Evolutionary conservation across 345 rosid species (phyloP), one percentile per base, ranked within the genome.

Genomic region (Toxicodendron radicans): DNA sequence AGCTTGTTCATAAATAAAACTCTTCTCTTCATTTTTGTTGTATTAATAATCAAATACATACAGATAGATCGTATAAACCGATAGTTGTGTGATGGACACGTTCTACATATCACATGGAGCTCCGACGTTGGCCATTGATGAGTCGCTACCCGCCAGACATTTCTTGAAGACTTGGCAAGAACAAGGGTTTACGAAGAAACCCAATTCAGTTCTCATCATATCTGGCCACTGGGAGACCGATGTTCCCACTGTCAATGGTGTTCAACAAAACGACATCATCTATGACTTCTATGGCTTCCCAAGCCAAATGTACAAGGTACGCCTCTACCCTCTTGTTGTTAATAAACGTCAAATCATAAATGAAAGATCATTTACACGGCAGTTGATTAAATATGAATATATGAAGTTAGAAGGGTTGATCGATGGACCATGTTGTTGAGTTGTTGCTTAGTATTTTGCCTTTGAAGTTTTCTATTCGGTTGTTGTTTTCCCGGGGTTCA

Each of bases 201-300:
- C 98, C 64, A 87, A 82, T 49, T 83, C 97, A 52, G 91, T 95
- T 53, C 86, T 95, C 2, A 56, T 91, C 41, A 81, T 95, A 68
- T 95, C 98, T 18, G 97, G 89, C 23, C 98, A 95, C 77, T 93
- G 99, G 99, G 97, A 93, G 76, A 90, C 98, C 46, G 64, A 79
- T 16, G 61, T 17, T 10, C 98, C 97, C 51, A 14, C 92, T 16
- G 88, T 95, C 74, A 95, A 89, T 75, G 83, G 80, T 68, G 90
- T 91, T 72, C 71, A 57, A 0, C 79, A 78, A 71, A 81, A 91
- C 77, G 86, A 87, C 0, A 90, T 94, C 65, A 91, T 95, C 85
- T 75, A 95, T 41, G 99, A 93, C 75, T 95, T 95, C 86, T 86
- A 83, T 73, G 77, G 75, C 67, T 93, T 93, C 85, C 99, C 99